Base-by-base conservation (phyloP, 1,284 basidiomycete genomes). In the Melampsora abietis-canadensis region DNA sequence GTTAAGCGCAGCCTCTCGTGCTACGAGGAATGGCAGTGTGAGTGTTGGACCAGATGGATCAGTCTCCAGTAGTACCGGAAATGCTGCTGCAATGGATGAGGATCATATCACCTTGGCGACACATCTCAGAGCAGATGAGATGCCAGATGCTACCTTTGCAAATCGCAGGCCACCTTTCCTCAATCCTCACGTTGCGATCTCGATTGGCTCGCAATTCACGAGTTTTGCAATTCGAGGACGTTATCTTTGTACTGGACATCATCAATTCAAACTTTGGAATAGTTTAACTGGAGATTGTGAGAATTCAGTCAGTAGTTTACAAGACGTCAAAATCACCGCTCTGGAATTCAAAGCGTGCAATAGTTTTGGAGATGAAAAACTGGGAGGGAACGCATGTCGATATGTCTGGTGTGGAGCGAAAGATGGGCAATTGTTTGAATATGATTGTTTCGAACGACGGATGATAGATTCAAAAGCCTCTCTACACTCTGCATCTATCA, bases 371-470 rank as follows among this genome's bases (percentile, higher is more conserved):
- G 76, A 81, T 83, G 30, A 84, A 86, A 65, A 81, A 79, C 76
- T 3, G 64, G 77, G 0, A 80, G 80, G 19, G 27, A 82, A 85
- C 60, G 81, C 82, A 64, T 83, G 83, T 1, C 79, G 85, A 30
- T 86, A 87, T 76, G 79, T 93, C 6, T 95, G 92, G 93, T 83
- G 90, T 19, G 94, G 93, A 0, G 92, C 91, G 51, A 92, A 90
- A 82, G 92, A 94, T 37, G 94, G 94, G 0, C 88, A 90, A 81
- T 76, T 96, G 17, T 86, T 90, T 78, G 92, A 95, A 83, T 78
- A 94, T 67, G 92, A 95, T 79, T 84, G 90, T 37, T 82, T 85
- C 64, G 86, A 84, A 0, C 88, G 88, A 0, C 78, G 79, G 2
- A 82, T 92, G 17, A 84, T 84, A 0, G 87, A 86, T 3, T 83